These are phyloP conservation scores for Lagerstroemia speciosa DNA, from an alignment of 345 rosid species.

Conservation along the genomic window DNA sequence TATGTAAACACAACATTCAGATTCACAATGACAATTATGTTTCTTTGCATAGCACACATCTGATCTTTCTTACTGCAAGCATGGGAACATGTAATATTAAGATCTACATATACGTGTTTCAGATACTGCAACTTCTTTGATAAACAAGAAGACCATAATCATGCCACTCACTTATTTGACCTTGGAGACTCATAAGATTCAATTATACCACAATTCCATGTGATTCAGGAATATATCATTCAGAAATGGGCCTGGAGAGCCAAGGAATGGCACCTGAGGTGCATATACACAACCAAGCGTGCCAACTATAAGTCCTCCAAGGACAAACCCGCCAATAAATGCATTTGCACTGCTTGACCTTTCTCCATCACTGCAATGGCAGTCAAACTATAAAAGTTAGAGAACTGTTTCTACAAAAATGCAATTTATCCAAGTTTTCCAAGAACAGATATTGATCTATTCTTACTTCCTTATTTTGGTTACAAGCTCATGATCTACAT, in stretches of 20 bases:
- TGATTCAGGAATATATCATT: neutral
- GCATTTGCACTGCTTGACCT: conserved; percentile 44
- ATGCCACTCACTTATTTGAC: neutral
- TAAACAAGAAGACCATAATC: neutral
- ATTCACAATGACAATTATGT: neutral
- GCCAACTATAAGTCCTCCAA: conserved; percentile 85
- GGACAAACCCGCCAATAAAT: conserved; percentile 85
- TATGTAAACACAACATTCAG: conserved; percentile 25
- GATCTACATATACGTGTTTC: neutral
- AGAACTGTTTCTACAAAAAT: neutral
- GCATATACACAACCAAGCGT: conserved; percentile 96
- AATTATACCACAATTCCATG: neutral
- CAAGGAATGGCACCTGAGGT: conserved; percentile 54
- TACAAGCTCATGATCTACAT: neutral
- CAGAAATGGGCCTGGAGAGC: conserved; percentile 1
- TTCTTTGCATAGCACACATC: neutral
- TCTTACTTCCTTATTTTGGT: neutral
- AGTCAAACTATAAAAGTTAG: neutral
- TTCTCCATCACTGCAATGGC: conserved; percentile 50
- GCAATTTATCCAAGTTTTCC: neutral
- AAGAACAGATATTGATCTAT: neutral
- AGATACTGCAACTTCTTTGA: no score
- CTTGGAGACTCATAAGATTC: neutral
- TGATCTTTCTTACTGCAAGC: conserved; percentile 1
- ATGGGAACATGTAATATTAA: neutral